Base-by-base conservation (phyloP, 768 basidiomycete genomes). In the Xanthoconium stramineum region DNA sequence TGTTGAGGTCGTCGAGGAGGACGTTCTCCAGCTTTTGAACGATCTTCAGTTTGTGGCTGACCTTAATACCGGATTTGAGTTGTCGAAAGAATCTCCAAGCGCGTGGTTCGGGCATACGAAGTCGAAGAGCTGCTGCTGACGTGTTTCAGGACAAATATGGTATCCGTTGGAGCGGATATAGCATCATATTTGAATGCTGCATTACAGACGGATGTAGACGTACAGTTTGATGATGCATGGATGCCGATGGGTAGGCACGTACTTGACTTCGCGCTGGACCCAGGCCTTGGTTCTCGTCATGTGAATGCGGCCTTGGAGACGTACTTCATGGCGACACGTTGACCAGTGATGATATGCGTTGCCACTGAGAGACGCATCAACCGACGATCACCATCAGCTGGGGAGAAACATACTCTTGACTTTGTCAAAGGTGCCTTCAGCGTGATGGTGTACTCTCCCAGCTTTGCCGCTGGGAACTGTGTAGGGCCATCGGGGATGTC, bases 11-110 rank as follows among this genome's bases (percentile, higher is more conserved):
- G 51, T 89, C 90, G 7, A 93, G 80, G 15, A 94, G 81, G 13
- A 94, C 85, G 65, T 98, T 98, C 72, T 99, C 97, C 1, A 96
- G 97, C 72, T 99, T 99, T 47, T 98, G 97, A 1, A 98, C 96
- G 69, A 99, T 98, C 76, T 94, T 94, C 24, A 24, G 4, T 24
- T 24, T 24, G 24, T 24, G 24, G 24, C 24, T 24, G 24, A 2
- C 2, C 24, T 24, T 4, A 4, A 24, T 24, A 24, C 24, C 24
- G 24, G 24, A 24, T 24, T 2, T 24, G 24, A 24, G 24, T 4
- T 24, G 24, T 24, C 4, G 24, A 4, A 24, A 24, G 24, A 24
- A 24, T 24, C 24, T 2, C 24, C 24, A 4, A 24, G 24, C 24
- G 24, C 24, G 24, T 24, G 24, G 24, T 4, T 24, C 24, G 24